A percentile compares a stretch with the other conserved stretches of the same genome.
phyloP scores from a whole-genome alignment of 805 yeast species.

The Wickerhamomyces mucosus region DNA sequence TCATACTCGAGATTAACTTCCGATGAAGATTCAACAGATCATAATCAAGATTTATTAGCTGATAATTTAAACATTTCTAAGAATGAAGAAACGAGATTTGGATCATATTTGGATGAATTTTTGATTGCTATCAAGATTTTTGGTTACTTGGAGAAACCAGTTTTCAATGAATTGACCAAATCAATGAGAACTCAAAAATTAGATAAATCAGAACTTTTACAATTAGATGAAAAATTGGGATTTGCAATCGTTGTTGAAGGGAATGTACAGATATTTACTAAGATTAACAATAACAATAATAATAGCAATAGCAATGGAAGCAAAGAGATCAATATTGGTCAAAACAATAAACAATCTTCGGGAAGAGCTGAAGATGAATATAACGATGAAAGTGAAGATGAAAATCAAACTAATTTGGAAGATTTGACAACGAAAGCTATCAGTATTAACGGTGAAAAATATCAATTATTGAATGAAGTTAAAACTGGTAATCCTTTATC shows the following conservation, averaged over 20 bases:
- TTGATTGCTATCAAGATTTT: conserved; percentile 85
- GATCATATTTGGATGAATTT: conserved; percentile 79
- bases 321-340: conserved; percentile 2
- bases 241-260: conserved; percentile 94
- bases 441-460: conserved; percentile 47
- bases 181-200: conserved; percentile 85
- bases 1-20: conserved; percentile 9
- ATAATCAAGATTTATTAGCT: conserved; percentile 7
- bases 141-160: conserved; percentile 85
- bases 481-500: conserved; percentile 81
- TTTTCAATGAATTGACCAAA: conserved; percentile 86
- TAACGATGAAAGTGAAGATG: conserved; percentile 6
- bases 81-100: conserved; percentile 32
- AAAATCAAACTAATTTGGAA: conserved; percentile 18
- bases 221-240: conserved; percentile 68
- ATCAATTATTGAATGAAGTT: conserved; percentile 70
- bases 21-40: conserved; percentile 32
- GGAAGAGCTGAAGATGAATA: background rate
- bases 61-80: conserved; percentile 25
- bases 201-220: conserved; percentile 65
- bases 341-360: background rate
- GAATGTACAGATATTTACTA: conserved; percentile 65
- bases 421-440: too few species aligned
- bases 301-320: too few species aligned
- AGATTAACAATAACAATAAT: conserved; percentile 26